Conservation (phyloP, 2,329 filamentous ascomycete species). For the Biscogniauxia marginata region DNA sequence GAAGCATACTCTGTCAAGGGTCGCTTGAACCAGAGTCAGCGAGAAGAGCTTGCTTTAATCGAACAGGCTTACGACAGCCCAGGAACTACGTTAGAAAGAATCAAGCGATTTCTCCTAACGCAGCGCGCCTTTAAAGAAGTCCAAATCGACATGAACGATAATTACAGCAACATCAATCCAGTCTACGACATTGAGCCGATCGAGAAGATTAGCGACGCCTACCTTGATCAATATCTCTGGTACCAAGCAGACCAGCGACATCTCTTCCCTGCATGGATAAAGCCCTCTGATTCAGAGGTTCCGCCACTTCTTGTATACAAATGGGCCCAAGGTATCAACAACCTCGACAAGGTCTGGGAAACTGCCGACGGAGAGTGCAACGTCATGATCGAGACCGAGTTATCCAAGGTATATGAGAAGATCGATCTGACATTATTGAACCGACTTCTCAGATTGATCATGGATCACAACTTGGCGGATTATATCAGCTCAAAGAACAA, state of each 20-base stretch:
- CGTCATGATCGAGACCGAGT: conserved; percentile 95
- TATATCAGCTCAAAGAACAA: conserved; percentile 99
- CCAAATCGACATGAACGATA: conserved; percentile 99
- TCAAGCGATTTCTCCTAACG: conserved; percentile 95
- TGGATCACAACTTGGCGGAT: conserved; percentile 99
- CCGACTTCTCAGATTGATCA: conserved; percentile 87
- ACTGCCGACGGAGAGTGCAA: conserved; percentile 93
- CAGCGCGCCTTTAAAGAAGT: conserved; percentile 99
- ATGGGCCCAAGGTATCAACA: conserved; percentile 99
- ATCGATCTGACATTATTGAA: conserved; percentile 96
- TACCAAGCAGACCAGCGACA: conserved; percentile 98
- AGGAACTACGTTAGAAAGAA: conserved; percentile 89
- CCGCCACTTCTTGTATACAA: conserved; percentile 94
- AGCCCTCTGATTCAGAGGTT: conserved; percentile 96
- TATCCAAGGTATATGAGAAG: conserved; percentile 99
- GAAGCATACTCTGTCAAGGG: conserved; percentile 99
- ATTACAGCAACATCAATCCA: conserved; percentile 98
- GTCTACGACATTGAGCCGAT: conserved; percentile 99
- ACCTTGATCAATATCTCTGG: conserved; percentile 98
- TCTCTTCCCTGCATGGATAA: conserved; percentile 98
- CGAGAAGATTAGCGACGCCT: conserved; percentile 98
- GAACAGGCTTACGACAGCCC: conserved; percentile 98
- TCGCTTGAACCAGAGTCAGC: conserved; percentile 92
- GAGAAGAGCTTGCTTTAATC: conserved; percentile 93
- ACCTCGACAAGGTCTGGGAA: conserved; percentile 92